These are phyloP conservation scores for Whalleya microplaca DNA, from an alignment of 2,329 filamentous ascomycete genomes.

Conservation along the genomic window DNA sequence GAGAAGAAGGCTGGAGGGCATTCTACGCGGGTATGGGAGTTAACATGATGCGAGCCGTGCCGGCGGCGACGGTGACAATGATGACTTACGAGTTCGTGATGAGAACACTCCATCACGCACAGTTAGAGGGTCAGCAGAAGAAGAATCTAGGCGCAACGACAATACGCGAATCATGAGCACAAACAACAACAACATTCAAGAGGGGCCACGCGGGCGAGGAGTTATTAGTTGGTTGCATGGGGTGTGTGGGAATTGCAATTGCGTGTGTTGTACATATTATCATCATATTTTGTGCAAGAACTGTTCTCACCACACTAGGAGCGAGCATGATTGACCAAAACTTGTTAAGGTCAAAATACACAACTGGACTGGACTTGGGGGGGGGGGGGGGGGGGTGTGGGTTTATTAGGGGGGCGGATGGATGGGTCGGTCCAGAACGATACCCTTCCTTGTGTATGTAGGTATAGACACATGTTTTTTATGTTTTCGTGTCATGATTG, in stretches of 20 bases:
- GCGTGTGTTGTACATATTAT: conserved; percentile 12
- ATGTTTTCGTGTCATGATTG: no score
- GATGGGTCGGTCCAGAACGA: conserved; percentile 29
- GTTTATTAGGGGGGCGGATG: conserved; percentile 14
- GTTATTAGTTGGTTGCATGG: no score
- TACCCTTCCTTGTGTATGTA: conserved; percentile 37
- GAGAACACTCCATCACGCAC: conserved; percentile 52
- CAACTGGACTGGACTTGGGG: conserved; percentile 17
- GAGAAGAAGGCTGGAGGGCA: conserved; percentile 92
- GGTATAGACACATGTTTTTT: conserved; percentile 35
- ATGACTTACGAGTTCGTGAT: conserved; percentile 87
- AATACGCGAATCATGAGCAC: conserved; percentile 20
- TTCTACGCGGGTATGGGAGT: conserved; percentile 98
- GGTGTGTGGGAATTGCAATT: conserved; percentile 3
- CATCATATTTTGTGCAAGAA: conserved; percentile 12
- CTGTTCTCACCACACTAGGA: conserved; percentile 4
- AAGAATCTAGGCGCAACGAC: conserved; percentile 5
- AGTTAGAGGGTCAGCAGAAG: conserved; percentile 44
- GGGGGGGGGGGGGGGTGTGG: no score
- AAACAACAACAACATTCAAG: no score
- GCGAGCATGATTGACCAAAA: conserved; percentile 4
- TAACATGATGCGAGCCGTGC: conserved; percentile 95
- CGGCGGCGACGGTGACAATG: conserved; percentile 96
- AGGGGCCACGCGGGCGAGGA: background rate
- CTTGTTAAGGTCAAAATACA: conserved; percentile 6